Evolutionary conservation across 1,284 basidiomycete genomes (phyloP), one percentile per base, ranked within the genome.

Genomic region (Malassezia vespertilionis): DNA sequence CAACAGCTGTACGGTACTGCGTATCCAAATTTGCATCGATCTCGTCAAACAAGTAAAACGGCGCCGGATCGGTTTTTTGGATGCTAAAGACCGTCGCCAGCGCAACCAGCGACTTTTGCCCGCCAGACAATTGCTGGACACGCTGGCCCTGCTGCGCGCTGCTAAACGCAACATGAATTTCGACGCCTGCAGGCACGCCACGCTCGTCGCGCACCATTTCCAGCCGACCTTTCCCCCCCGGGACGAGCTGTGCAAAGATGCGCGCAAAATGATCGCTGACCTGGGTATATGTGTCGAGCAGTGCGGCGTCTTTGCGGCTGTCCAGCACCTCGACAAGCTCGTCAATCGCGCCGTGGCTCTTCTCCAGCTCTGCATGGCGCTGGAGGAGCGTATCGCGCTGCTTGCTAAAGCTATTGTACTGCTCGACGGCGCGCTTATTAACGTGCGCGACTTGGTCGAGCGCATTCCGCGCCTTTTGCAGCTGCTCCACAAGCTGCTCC

Each of bases 21-120:
- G 91, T 87, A 63, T 99, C 93, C 42, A 99, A 77, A 63, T 96
- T 96, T 40, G 91, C 91, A 63, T 97, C 91, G 65, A 96, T 96
- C 77, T 99, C 93, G 71, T 99, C 93, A 68, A 97, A 97, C n/a
- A 99, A 77, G 73, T 97, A 97, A 76, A 99, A 99, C 0, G 93
- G 93, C 0, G 93, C 93, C 1, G 93, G 93, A 67, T 99, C 93
- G 71, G 90, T 96, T 73, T 93, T 95, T 72, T 99, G 93, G 61
- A 97, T 97, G 7, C 91, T 89, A 67, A 97, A 97, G 15, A 99
- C 90, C 26, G 86, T 84, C 1, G 93, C 88, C 22, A 99, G 80
- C 0, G 93, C 93, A 4, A 97, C 93, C 10, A 99, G 76, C 1
- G 89, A 90, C 71, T 97, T 97, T 65, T 99, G 93, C 6, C 93